phyloP scores from a whole-genome alignment of 352 stramenopile genomes.

The Phytopythium litorale region DNA sequence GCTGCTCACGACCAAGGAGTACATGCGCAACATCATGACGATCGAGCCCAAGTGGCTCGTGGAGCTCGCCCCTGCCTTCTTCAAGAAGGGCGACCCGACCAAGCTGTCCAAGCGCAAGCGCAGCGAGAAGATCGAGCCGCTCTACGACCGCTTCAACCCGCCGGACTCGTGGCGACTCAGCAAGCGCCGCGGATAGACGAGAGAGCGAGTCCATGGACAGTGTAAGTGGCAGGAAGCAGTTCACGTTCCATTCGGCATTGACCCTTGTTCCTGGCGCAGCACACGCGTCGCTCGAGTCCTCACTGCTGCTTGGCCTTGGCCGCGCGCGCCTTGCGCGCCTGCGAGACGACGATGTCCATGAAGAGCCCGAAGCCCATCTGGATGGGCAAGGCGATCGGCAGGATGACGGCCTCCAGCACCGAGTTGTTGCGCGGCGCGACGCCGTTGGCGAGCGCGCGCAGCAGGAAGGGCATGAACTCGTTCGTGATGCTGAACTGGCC shows the following conservation, averaged over 20 bases:
- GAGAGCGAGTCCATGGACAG: neutral
- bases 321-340: slow-evolving; percentile 45
- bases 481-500: slow-evolving; percentile 82
- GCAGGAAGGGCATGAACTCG: slow-evolving; percentile 67
- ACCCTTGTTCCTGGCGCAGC: neutral
- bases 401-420: slow-evolving; percentile 60
- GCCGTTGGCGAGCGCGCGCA: slow-evolving; percentile 72
- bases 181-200: slow-evolving; percentile 90
- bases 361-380: slow-evolving; percentile 74
- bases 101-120: slow-evolving; percentile 98
- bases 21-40: slow-evolving; percentile 99
- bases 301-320: slow-evolving; percentile 63
- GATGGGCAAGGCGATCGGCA: slow-evolving; percentile 59
- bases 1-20: slow-evolving; percentile 94
- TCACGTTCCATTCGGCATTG: slow-evolving; percentile 6
- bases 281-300: slow-evolving; percentile 1
- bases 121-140: slow-evolving; percentile 99
- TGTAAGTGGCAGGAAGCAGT: slow-evolving; percentile 5
- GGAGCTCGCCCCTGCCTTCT: slow-evolving; percentile 95
- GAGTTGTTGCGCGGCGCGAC: slow-evolving; percentile 70
- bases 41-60: slow-evolving; percentile 99
- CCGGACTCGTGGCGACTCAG: slow-evolving; percentile 97
- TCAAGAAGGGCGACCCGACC: slow-evolving; percentile 97
- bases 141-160: slow-evolving; percentile 98
- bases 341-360: slow-evolving; percentile 75